Base-by-base conservation (phyloP, 1,284 basidiomycete genomes). In the Takashimella koratensis region DNA sequence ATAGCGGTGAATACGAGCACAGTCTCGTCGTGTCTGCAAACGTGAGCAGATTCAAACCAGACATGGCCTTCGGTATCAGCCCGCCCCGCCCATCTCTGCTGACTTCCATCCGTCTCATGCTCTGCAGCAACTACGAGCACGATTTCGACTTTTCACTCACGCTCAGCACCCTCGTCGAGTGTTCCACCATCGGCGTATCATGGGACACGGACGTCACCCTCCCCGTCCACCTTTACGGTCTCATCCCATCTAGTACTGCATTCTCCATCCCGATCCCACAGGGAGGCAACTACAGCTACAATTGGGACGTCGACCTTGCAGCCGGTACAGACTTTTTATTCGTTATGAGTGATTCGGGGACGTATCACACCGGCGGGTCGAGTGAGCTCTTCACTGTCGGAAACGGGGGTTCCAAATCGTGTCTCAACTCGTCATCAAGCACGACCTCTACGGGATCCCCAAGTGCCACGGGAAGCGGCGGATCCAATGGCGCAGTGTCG, bases 221-320 rank as follows among this genome's bases (percentile, higher is more conserved):
- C 24, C 72, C 72, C 0, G 51, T 72, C 11, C 26, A 54, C 13
- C 58, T 71, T 2, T 69, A 61, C 55, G 72, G 72, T 10, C 43
- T 74, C n/a, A 64, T 74, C 19, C 68, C 69, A 1, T 58, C 59
- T 26, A 70, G 72, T 10, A 60, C 63, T 2, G 64, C 67, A 0
- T 74, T 65, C 56, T 50, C 58, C 12, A 51, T 74, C 4, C 68
- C 70, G 1, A 58, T 71, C 19, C 58, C 65, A 13, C 21, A 50
- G 50, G n/a, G n/a, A n/a, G n/a, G n/a, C n/a, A n/a, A n/a, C n/a
- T n/a, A n/a, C n/a, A n/a, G n/a, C n/a, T n/a, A n/a, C n/a, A 57
- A 66, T 50, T 74, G 69, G 69, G 56, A 53, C 2, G 70, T 71
- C 24, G 54, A 73, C 52, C 65, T 74, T 11, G 52, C 54, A 5